These are phyloP conservation scores for Fusarium torulosum DNA, from an alignment of 2,329 filamentous ascomycete species.

Conservation along the genomic window DNA sequence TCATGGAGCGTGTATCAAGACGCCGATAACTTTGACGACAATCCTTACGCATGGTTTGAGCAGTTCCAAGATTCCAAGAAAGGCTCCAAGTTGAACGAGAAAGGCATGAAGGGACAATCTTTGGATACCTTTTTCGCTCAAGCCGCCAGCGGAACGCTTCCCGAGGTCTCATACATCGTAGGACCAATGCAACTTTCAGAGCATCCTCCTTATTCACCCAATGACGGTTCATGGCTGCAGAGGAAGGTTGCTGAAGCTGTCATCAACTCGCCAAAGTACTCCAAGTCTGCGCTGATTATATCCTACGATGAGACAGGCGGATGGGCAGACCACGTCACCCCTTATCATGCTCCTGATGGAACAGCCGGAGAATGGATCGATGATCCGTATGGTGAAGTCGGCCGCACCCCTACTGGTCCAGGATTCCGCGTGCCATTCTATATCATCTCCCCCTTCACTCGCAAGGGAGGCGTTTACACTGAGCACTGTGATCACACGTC, in stretches of 20 bases:
- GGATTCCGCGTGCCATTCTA: constrained; percentile 18
- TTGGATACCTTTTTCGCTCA: constrained; percentile 6
- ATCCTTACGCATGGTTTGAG: constrained; percentile 25
- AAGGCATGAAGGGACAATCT: constrained; percentile 16
- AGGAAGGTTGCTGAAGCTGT: constrained; percentile 13
- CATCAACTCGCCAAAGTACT: constrained; percentile 21
- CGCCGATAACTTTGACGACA: constrained; percentile 20
- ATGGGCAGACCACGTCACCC: constrained; percentile 9
- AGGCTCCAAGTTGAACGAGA: constrained; percentile 1
- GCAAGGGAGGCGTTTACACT: constrained; percentile 16
- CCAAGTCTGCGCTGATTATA: not conserved
- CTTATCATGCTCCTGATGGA: not conserved
- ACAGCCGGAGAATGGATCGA: constrained; percentile 20
- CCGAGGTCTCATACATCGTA: constrained; percentile 16
- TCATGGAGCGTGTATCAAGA: constrained; percentile 26
- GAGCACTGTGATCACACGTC: constrained; percentile 19
- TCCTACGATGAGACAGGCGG: constrained; percentile 21
- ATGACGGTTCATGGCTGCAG: constrained; percentile 16
- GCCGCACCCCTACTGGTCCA: not conserved
- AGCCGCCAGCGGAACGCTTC: not conserved
- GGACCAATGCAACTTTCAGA: constrained; percentile 20
- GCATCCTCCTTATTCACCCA: constrained; percentile 8
- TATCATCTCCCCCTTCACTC: constrained; percentile 14
- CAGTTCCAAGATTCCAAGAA: constrained; percentile 17
- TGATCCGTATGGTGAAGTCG: constrained; percentile 9